Percentiles rank a stretch among this genome's conserved stretches.
Evolutionary conservation across 441 rosid species (phyloP).

Genomic region (Pelargonium fulgidum): DNA sequence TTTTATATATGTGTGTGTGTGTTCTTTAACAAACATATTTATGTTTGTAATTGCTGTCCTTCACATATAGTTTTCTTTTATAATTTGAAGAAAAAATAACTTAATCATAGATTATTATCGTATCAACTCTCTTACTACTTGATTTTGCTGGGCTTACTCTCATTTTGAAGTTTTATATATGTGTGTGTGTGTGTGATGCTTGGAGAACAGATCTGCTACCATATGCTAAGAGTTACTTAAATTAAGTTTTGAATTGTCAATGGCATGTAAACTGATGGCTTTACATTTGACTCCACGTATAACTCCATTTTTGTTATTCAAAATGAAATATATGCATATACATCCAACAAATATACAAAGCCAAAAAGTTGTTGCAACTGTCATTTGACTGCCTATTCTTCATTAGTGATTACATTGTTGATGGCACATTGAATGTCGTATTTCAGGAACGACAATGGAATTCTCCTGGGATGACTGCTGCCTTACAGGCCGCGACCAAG

Average conservation of each 20-base stretch:
- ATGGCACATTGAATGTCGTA: conserved; percentile 16
- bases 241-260: conserved; percentile 1
- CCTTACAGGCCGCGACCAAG: conserved; percentile 69
- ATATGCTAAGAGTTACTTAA: neutral
- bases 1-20: neutral
- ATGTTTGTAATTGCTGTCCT: neutral
- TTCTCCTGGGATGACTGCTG: conserved; percentile 66
- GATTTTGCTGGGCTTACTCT: neutral
- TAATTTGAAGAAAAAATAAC: neutral
- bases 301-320: neutral
- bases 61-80: conserved; percentile 5
- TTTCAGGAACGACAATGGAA: conserved; percentile 81
- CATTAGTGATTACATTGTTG: neutral
- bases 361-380: neutral
- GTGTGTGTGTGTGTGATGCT: neutral
- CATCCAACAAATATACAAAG: neutral
- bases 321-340: neutral
- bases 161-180: neutral
- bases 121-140: neutral
- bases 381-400: neutral
- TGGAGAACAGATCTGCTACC: neutral
- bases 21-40: neutral
- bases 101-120: neutral
- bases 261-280: neutral
- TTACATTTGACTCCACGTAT: neutral